Conservation (phyloP, 768 basidiomycete genomes). For the Lactarius trivialis region DNA sequence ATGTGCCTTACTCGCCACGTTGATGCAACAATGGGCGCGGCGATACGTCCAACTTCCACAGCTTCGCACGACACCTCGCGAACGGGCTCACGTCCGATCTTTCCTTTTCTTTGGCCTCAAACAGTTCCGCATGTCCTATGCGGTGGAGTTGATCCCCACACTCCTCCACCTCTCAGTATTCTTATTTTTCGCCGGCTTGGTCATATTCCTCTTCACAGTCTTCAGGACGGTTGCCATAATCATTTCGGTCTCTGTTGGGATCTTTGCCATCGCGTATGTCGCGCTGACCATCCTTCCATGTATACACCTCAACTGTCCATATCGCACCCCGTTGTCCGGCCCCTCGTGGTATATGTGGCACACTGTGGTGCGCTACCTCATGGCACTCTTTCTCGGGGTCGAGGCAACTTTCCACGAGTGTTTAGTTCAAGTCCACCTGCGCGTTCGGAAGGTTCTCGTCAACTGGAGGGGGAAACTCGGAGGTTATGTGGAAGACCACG, state of each 20-base stretch:
- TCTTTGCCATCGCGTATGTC: slow-evolving; percentile 4
- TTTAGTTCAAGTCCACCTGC: no score
- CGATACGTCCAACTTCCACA: slow-evolving; percentile 5
- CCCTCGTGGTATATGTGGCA: slow-evolving; percentile 1
- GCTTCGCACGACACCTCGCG: neutral
- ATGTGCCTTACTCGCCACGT: slow-evolving; percentile 13
- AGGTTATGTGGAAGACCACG: neutral
- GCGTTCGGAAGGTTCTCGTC: no score
- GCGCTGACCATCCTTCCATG: slow-evolving; percentile 5
- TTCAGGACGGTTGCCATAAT: slow-evolving; percentile 5
- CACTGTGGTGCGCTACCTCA: neutral
- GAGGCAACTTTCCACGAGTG: neutral
- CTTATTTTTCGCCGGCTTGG: slow-evolving; percentile 16
- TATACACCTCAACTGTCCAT: neutral
- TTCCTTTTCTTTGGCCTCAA: slow-evolving; percentile 14
- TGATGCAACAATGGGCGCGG: slow-evolving; percentile 16
- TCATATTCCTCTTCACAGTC: slow-evolving; percentile 5
- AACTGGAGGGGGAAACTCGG: neutral
- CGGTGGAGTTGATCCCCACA: slow-evolving; percentile 5
- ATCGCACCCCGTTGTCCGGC: slow-evolving; percentile 14
- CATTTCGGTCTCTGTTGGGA: neutral
- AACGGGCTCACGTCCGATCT: slow-evolving; percentile 11
- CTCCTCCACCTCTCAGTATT: slow-evolving; percentile 18
- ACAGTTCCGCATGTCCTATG: neutral
- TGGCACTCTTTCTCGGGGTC: neutral